Conservation (phyloP, 768 basidiomycete species). For the Suillus fuscotomentosus region DNA sequence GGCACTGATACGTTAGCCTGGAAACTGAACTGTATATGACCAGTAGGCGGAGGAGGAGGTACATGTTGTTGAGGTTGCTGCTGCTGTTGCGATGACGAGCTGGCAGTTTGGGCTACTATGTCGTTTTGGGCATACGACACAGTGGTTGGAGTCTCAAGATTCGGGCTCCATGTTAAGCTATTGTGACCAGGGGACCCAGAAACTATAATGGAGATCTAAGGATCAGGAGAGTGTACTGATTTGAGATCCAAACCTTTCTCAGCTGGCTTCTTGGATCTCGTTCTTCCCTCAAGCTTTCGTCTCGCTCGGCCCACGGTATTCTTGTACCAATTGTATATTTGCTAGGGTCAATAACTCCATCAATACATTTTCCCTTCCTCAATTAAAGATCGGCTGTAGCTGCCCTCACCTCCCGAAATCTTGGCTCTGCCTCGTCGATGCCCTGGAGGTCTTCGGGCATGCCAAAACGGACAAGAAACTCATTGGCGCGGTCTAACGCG, state of each 20-base stretch:
- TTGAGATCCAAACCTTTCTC: constrained; percentile 44
- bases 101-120: constrained; percentile 18
- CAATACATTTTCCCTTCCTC: background rate
- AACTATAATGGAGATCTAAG: constrained; percentile 11
- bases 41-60: constrained; percentile 16
- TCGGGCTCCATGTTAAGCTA: constrained; percentile 39
- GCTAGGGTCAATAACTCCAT: constrained; percentile 1
- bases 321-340: constrained; percentile 51
- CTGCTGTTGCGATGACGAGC: constrained; percentile 30
- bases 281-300: constrained; percentile 54
- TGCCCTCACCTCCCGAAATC: constrained; percentile 57
- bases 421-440: constrained; percentile 55
- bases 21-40: constrained; percentile 44
- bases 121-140: constrained; percentile 35
- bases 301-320: constrained; percentile 63
- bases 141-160: constrained; percentile 34
- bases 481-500: constrained; percentile 58
- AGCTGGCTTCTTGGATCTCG: constrained; percentile 47
- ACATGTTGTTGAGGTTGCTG: constrained; percentile 27
- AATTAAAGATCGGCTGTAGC: background rate
- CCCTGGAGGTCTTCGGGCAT: constrained; percentile 53
- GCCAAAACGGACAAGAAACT: constrained; percentile 60
- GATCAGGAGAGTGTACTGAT: background rate
- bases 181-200: constrained; percentile 18
- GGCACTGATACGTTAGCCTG: constrained; percentile 47